Conservation (phyloP, 305 asterid species). For the Fraxinus greggii region DNA sequence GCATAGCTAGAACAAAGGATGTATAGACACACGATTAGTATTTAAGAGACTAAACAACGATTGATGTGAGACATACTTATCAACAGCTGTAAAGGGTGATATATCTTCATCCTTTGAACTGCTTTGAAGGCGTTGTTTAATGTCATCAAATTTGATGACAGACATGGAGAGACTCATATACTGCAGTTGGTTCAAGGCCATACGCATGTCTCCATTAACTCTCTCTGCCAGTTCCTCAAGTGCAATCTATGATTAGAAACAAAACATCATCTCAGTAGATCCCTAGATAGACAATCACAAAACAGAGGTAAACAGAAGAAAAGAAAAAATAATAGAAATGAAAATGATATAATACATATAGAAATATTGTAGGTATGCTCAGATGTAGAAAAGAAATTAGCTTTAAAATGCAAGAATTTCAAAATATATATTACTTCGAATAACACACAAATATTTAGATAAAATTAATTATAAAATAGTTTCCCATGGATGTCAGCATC, state of each 20-base stretch:
- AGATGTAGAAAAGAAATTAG: neutral
- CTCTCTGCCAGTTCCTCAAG: constrained; percentile 94
- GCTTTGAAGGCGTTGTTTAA: constrained; percentile 78
- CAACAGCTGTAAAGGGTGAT: constrained; percentile 97
- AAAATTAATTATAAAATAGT: neutral
- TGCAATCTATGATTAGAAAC: constrained; percentile 57
- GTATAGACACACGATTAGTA: constrained; percentile 18
- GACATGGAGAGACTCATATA: constrained; percentile 93
- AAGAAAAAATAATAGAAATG: neutral
- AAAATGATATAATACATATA: neutral
- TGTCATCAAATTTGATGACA: constrained; percentile 85
- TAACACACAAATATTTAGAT: neutral
- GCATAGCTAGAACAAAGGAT: neutral
- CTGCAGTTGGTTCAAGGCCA: constrained; percentile 97
- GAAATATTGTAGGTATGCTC: neutral
- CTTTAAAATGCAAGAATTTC: neutral
- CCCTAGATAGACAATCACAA: neutral
- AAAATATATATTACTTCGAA: neutral
- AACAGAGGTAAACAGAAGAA: neutral
- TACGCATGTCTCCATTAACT: constrained; percentile 90
- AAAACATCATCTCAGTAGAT: neutral
- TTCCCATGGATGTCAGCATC: neutral
- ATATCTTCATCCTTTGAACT: constrained; percentile 97
- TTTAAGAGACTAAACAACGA: constrained; percentile 16
- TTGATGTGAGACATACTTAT: constrained; percentile 56